phyloP scores from a whole-genome alignment of 2,329 filamentous ascomycete genomes.

The Onygenales sp. region DNA sequence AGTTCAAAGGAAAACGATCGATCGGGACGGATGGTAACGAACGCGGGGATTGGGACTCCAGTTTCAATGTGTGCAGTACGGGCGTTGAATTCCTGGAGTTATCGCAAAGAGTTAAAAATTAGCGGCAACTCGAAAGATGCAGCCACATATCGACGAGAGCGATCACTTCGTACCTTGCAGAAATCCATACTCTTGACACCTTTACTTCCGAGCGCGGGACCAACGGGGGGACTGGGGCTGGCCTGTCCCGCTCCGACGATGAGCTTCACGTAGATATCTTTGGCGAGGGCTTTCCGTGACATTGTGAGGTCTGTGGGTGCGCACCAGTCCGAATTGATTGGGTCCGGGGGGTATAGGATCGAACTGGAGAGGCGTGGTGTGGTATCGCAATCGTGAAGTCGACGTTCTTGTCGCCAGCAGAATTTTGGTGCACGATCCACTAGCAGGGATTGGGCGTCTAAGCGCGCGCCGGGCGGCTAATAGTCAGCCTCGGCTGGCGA shows the following conservation, averaged over 20 bases:
- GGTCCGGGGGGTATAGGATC: neutral
- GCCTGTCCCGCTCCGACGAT: constrained; percentile 95
- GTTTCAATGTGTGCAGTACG: constrained; percentile 72
- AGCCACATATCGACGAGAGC: neutral
- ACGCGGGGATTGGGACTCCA: constrained; percentile 81
- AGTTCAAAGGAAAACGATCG: constrained; percentile 88
- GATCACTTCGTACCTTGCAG: constrained; percentile 63
- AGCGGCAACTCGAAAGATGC: neutral
- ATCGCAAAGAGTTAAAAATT: neutral
- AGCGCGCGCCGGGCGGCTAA: neutral
- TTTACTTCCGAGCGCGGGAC: constrained; percentile 91
- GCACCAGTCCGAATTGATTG: neutral
- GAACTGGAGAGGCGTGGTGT: neutral
- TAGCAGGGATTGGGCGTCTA: neutral
- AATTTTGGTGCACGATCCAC: neutral
- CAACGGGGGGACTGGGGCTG: constrained; percentile 87
- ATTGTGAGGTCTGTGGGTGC: constrained; percentile 27
- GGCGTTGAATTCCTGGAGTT: constrained; percentile 89
- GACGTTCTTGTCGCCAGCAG: neutral
- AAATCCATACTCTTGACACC: constrained; percentile 99
- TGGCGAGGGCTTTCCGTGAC: constrained; percentile 42
- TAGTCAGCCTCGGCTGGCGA: neutral
- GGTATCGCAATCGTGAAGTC: neutral
- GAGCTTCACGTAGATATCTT: constrained; percentile 82
- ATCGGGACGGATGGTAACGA: constrained; percentile 86